A percentile compares a stretch with the other conserved stretches of the same genome.
Evolutionary conservation across 2,329 filamentous ascomycete genomes (phyloP).

Genomic region (Trichoderma hamatum): DNA sequence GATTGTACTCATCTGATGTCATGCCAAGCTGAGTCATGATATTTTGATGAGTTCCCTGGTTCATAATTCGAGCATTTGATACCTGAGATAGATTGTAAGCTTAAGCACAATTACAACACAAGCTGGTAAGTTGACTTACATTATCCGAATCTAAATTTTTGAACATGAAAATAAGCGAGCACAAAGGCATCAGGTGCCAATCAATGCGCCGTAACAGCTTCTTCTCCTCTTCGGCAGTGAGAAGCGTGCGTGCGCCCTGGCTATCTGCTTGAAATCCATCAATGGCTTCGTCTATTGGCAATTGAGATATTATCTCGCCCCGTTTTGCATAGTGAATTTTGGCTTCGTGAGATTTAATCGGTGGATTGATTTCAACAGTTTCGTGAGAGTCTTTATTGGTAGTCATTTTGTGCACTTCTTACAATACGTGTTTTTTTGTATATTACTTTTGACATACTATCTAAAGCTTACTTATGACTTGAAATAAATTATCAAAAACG

Average conservation of each 20-base stretch:
- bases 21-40: conserved; percentile 47
- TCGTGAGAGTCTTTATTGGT: background rate
- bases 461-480: background rate
- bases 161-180: conserved; percentile 46
- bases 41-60: conserved; percentile 44
- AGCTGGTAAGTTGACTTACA: conserved; percentile 24
- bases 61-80: conserved; percentile 50
- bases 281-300: background rate
- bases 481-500: background rate
- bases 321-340: conserved; percentile 11
- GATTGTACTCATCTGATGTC: conserved; percentile 46
- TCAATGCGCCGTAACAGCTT: conserved; percentile 34
- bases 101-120: background rate
- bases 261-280: conserved; percentile 15
- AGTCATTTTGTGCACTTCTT: background rate
- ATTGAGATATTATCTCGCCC: background rate
- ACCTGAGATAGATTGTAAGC: conserved; percentile 29
- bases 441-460: background rate
- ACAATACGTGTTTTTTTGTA: background rate
- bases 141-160: conserved; percentile 47
- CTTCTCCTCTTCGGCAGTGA: conserved; percentile 35
- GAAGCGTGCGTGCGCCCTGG: conserved; percentile 41
- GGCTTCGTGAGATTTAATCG: background rate
- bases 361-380: background rate
- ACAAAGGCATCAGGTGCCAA: conserved; percentile 35